Percentiles rank a stretch among this genome's conserved stretches.
Evolutionary conservation across 768 basidiomycete species (phyloP).

Genomic region (Kwoniella heveanensis): DNA sequence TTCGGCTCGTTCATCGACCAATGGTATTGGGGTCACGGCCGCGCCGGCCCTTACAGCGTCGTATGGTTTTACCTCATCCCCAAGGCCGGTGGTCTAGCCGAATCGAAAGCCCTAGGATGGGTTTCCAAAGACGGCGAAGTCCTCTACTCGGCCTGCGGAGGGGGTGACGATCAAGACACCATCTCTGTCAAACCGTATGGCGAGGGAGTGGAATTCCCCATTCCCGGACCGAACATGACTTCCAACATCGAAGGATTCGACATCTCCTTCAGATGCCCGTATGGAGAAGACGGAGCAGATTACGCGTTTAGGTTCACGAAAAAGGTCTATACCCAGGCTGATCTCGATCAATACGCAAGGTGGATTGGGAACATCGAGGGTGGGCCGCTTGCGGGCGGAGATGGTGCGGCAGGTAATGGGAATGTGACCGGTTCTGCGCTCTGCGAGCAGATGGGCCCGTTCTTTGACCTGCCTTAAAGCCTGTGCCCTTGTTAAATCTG

Average conservation of each 20-base stretch:
- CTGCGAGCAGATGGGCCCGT: conserved; percentile 16
- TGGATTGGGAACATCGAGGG: conserved; percentile 15
- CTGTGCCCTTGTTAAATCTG: no score
- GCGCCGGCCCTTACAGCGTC: conserved; percentile 6
- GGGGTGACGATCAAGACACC: neutral
- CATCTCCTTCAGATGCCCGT: neutral
- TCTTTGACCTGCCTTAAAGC: neutral
- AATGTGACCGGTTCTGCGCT: neutral
- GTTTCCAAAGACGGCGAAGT: conserved; percentile 3
- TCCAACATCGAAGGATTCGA: conserved; percentile 9
- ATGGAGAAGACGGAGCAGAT: neutral
- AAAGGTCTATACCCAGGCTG: conserved; percentile 1
- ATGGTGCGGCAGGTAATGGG: neutral
- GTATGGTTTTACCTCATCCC: conserved; percentile 12
- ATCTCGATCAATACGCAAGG: conserved; percentile 11
- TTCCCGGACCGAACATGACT: conserved; percentile 10
- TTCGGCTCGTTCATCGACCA: conserved; percentile 1
- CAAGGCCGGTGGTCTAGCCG: neutral
- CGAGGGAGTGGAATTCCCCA: conserved; percentile 7
- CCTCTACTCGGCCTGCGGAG: conserved; percentile 2
- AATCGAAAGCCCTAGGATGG: conserved; percentile 5
- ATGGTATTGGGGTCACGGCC: conserved; percentile 20
- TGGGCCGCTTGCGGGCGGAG: neutral
- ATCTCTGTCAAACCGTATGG: conserved; percentile 3
- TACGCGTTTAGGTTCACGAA: conserved; percentile 7